phyloP scores from a whole-genome alignment of 768 basidiomycete species.

The Calocera viscosa region DNA sequence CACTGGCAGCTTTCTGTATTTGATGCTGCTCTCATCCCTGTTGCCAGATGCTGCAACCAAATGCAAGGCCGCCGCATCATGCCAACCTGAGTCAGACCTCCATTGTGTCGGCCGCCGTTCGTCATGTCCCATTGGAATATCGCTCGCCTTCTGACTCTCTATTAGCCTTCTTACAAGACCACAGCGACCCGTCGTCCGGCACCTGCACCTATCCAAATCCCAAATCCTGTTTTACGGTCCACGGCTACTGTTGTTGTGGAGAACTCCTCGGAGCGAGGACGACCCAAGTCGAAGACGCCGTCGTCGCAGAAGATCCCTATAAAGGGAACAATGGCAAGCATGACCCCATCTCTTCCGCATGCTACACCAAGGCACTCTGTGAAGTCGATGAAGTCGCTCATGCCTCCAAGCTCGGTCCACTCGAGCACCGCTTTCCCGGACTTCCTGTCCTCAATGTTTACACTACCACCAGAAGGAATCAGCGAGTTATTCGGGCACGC shows the following conservation, averaged over 20 bases:
- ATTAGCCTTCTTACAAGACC: background rate
- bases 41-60: background rate
- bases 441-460: background rate
- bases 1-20: background rate
- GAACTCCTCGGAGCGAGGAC: background rate
- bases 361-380: background rate
- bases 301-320: background rate
- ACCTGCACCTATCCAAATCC: background rate
- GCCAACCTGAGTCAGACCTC: background rate
- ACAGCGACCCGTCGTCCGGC: background rate
- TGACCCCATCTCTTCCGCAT: background rate
- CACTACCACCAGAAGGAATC: background rate
- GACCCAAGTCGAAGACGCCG: background rate
- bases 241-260: background rate
- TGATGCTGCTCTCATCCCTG: background rate
- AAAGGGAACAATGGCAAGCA: background rate
- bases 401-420: background rate
- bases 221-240: background rate
- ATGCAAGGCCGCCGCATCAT: background rate
- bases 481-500: background rate
- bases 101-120: background rate
- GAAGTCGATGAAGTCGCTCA: background rate
- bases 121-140: background rate
- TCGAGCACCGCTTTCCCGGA: background rate
- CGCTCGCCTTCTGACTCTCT: background rate